These are phyloP conservation scores for Didymella segeticola DNA, from an alignment of 2,329 filamentous ascomycete species.

Conservation along the genomic window DNA sequence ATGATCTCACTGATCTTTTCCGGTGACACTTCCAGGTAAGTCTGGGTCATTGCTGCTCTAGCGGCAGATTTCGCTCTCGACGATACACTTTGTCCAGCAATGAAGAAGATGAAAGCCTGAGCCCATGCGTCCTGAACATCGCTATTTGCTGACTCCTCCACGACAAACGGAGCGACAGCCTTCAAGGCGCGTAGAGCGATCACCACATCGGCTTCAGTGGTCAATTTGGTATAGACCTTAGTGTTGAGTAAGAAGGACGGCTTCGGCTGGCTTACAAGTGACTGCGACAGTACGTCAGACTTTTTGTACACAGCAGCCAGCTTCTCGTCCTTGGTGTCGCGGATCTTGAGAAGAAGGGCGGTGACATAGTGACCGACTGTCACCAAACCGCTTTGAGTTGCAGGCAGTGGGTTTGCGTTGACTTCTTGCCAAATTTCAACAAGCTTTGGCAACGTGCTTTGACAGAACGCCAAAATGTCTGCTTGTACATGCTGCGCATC, in stretches of 20 bases:
- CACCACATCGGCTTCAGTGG: constrained; percentile 73
- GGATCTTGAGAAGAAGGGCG: constrained; percentile 65
- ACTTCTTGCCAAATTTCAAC: constrained; percentile 79
- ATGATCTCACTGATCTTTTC: constrained; percentile 67
- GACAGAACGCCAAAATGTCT: constrained; percentile 55
- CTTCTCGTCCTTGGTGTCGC: constrained; percentile 62
- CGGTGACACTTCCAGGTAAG: constrained; percentile 67
- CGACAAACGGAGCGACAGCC: constrained; percentile 64
- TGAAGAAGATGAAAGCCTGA: constrained; percentile 80
- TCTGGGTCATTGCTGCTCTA: constrained; percentile 64
- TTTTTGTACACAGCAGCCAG: constrained; percentile 66
- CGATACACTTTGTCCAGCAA: constrained; percentile 68
- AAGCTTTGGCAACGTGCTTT: constrained; percentile 62
- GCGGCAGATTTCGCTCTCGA: constrained; percentile 70
- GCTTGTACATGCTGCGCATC: constrained; percentile 57
- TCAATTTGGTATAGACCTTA: constrained; percentile 82
- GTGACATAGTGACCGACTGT: constrained; percentile 78
- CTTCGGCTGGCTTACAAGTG: constrained; percentile 75
- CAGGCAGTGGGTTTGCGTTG: constrained; percentile 75
- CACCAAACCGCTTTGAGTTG: constrained; percentile 83
- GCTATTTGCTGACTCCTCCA: constrained; percentile 51
- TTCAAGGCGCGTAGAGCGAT: constrained; percentile 79
- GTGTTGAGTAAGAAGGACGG: constrained; percentile 86
- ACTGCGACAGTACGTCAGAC: constrained; percentile 68
- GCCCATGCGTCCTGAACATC: constrained; percentile 76